A percentile compares a stretch with the other conserved stretches of the same genome.
Conservation (phyloP, 2,329 filamentous ascomycete species). For the Penicillium concentricum region DNA sequence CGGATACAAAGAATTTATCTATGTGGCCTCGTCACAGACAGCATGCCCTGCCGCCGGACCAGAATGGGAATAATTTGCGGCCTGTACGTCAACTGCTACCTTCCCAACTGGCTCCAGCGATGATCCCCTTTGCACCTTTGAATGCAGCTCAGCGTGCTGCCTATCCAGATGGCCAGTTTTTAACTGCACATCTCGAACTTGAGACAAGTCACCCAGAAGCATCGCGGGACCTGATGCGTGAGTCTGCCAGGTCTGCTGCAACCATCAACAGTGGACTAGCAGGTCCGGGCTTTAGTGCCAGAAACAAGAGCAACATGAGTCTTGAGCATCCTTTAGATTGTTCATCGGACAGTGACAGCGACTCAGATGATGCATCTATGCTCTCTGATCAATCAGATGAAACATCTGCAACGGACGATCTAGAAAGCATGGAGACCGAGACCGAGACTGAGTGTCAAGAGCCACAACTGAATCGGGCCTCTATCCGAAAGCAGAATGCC, state of each 20-base stretch:
- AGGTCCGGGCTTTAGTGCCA: background rate
- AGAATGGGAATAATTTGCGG: background rate
- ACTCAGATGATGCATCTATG: slow-evolving; percentile 31
- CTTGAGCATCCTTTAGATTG: slow-evolving; percentile 1
- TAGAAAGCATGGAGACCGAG: slow-evolving; percentile 23
- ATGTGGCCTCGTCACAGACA: background rate
- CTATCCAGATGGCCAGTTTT: background rate
- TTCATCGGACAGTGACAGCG: slow-evolving; percentile 23
- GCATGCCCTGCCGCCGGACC: background rate
- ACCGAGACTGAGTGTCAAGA: slow-evolving; percentile 14
- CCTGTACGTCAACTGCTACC: background rate
- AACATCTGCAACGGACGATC: slow-evolving; percentile 30
- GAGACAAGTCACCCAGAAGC: background rate
- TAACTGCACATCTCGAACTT: background rate
- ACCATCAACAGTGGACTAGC: background rate
- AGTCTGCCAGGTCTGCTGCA: background rate
- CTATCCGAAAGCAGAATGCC: slow-evolving; percentile 19
- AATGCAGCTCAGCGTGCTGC: background rate
- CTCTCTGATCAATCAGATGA: slow-evolving; percentile 27
- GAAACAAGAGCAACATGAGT: background rate
- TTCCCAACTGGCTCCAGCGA: background rate
- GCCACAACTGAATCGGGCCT: slow-evolving; percentile 19
- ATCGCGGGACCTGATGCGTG: background rate
- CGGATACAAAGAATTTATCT: background rate
- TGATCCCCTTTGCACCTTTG: no score